Evolutionary conservation across 768 basidiomycete species (phyloP), one percentile per base, ranked within the genome.

Genomic region (Boletus subcaerulescens): DNA sequence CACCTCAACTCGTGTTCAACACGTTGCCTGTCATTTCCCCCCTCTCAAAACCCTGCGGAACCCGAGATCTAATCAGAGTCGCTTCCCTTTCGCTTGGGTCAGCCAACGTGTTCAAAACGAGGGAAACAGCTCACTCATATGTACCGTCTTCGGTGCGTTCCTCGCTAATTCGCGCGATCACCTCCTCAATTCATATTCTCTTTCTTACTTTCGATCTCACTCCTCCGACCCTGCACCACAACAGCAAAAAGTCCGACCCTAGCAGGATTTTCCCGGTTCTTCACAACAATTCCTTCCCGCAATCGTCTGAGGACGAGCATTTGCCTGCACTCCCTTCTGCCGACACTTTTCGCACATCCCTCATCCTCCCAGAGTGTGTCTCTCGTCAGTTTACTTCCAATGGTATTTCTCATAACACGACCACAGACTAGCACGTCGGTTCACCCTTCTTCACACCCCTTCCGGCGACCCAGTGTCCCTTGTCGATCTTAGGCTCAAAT

Each of bases 321-420:
- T 73, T 84, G 3, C 82, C 80, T 46, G 77, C 80, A 59, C 77
- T 93, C 17, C 86, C 88, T 50, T 80, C 86, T 10, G 74, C 78
- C 42, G 83, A 80, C 75, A 84, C 91, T 71, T 93, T 93, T 75
- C 87, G 91, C 64, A 91, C 91, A 31, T 91, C 90, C 56, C 80
- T 87, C 66, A 91, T 93, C 63, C 73, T 93, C 46, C 89, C 89
- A 69, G 89, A 87, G 91, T 93, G 73, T 75, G 88, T 77, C 40
- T 57, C 47, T 52, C 20, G 61, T 48, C 55, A 46, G 4, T 55
- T 57, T 31, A 22, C 13, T 45, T 42, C 41, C 17, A 55, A 49
- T 50, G 29, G 1, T 35, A 20, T 42, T 33, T 56, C 57, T 64
- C 60, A 52, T 55, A 50, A 35, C 42, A 36, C 60, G 38, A 68